Conservation (phyloP, 2,329 filamentous ascomycete genomes). For the Cytospora piceae region DNA sequence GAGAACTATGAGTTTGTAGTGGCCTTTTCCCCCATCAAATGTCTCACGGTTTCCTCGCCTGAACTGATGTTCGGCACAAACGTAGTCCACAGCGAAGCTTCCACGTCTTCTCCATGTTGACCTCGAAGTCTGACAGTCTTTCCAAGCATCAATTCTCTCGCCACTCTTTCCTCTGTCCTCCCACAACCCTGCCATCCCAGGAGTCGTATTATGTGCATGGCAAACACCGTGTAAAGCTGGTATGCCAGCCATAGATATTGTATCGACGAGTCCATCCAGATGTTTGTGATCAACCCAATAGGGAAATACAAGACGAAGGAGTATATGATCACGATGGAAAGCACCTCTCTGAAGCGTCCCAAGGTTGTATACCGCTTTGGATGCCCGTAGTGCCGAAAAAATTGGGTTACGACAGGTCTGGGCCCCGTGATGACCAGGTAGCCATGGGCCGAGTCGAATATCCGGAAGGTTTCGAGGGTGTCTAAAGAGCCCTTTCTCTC, state of each 20-base stretch:
- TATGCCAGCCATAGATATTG: constrained; percentile 5
- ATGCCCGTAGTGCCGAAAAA: constrained; percentile 5
- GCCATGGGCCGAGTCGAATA: background rate
- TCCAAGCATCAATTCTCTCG: background rate
- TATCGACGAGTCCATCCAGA: background rate
- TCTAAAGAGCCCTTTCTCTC: background rate
- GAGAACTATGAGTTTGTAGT: too few species aligned
- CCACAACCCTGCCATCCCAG: constrained; percentile 1
- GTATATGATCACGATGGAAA: constrained; percentile 2
- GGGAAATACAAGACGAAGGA: constrained; percentile 4
- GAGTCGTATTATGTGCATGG: background rate
- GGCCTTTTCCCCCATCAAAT: background rate
- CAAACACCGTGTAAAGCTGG: background rate
- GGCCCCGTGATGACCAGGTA: constrained; percentile 8
- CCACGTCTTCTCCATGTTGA: background rate
- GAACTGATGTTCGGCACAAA: background rate
- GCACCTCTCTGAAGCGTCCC: background rate
- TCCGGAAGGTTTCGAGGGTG: background rate
- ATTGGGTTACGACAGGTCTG: background rate
- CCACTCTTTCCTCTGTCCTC: background rate
- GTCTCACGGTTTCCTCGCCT: background rate
- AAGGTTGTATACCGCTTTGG: background rate
- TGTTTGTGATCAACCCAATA: background rate
- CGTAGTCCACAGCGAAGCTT: background rate
- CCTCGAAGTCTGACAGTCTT: background rate